Conservation (phyloP, 306 rosid genomes). For the Medicago arabica region DNA sequence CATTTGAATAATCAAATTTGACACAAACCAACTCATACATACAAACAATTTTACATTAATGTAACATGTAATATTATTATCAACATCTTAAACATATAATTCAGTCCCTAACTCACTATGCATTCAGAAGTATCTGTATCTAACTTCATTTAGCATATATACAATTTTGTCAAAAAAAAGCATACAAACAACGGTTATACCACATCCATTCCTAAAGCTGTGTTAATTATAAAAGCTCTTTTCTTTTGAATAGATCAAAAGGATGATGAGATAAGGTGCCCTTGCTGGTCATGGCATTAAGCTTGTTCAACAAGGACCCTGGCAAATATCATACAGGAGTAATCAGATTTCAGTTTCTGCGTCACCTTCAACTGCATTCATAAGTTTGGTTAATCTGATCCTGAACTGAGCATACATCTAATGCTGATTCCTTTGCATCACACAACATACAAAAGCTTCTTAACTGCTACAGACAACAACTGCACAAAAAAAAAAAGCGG, state of each 20-base stretch:
- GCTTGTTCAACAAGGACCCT: not conserved
- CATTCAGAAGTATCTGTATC: not conserved
- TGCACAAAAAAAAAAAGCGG: conserved; percentile 37
- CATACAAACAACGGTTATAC: not conserved
- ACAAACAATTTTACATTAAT: not conserved
- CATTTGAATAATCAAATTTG: not conserved
- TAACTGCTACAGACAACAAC: conserved; percentile 74
- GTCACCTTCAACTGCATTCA: not conserved
- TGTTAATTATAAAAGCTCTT: not conserved
- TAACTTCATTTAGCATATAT: conserved; percentile 1
- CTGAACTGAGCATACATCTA: not conserved
- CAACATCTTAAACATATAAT: not conserved
- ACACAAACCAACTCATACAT: not conserved
- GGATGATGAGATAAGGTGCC: too few species aligned
- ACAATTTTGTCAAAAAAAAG: not conserved
- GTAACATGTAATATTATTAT: not conserved
- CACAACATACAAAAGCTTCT: conserved; percentile 74
- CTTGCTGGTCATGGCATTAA: not conserved
- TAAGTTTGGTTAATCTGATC: not conserved
- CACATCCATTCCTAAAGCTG: not conserved
- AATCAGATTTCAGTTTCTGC: not conserved
- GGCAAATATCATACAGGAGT: not conserved
- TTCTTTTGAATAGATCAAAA: not conserved
- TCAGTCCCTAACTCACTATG: not conserved
- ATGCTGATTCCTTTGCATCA: conserved; percentile 64